Conservation (phyloP, 129 eudicot species). For the Lactuca sativa region DNA sequence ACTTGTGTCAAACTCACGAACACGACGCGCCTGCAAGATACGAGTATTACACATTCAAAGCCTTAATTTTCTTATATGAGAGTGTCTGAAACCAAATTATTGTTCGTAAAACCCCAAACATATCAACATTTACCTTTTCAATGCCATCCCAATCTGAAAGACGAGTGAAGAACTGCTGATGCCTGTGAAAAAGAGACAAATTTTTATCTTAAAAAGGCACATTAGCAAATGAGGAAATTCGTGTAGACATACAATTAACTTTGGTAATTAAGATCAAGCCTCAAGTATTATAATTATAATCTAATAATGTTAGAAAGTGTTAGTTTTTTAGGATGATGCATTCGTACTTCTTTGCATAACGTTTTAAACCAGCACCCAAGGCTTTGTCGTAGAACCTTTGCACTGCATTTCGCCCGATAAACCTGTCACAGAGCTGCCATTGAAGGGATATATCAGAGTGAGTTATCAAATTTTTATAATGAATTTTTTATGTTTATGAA, state of each 20-base stretch:
- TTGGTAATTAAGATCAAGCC: background rate
- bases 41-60: conserved; percentile 4
- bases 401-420: conserved; percentile 62
- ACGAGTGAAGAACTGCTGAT: conserved; percentile 71
- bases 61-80: conserved; percentile 1
- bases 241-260: background rate
- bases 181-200: conserved; percentile 50
- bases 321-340: conserved; percentile 20
- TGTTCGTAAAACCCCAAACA: conserved; percentile 7
- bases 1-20: conserved; percentile 83
- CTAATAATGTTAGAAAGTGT: background rate
- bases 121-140: conserved; percentile 51
- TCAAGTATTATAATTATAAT: background rate
- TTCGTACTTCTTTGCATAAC: conserved; percentile 81
- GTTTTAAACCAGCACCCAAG: conserved; percentile 71
- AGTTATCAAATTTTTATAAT: background rate
- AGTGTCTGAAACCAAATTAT: background rate
- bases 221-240: background rate
- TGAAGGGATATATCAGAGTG: background rate
- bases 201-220: conserved; percentile 8
- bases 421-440: conserved; percentile 83
- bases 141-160: conserved; percentile 91
- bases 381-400: conserved; percentile 80
- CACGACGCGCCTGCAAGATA: conserved; percentile 62
- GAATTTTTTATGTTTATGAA: conserved; percentile 7